Conservation (phyloP, 345 rosid species). For the Citrus sp. region DNA sequence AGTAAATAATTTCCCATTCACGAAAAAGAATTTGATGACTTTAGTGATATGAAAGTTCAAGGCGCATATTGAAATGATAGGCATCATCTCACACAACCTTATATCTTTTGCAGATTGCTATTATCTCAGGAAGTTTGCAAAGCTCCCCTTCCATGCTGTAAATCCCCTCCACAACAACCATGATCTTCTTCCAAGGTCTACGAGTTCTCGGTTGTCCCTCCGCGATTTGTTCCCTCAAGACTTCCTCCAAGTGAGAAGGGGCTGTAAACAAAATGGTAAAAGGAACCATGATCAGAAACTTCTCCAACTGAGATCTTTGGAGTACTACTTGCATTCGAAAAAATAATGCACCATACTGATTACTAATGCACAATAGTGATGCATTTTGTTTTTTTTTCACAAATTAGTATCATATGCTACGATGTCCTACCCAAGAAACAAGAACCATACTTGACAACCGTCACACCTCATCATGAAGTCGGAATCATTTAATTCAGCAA, state of each 20-base stretch:
- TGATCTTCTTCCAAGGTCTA: conserved; percentile 94
- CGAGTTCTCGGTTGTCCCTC: conserved; percentile 92
- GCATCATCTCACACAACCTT: conserved; percentile 46
- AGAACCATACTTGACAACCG: not conserved
- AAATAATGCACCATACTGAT: conserved; percentile 1
- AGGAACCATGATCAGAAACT: conserved; percentile 1
- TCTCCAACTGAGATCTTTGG: not conserved
- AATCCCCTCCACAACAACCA: conserved; percentile 84
- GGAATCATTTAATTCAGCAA: not conserved
- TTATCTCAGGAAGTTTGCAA: conserved; percentile 88
- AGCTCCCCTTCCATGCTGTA: conserved; percentile 98
- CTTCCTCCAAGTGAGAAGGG: conserved; percentile 90
- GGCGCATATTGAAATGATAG: not conserved
- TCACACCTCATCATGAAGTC: not conserved
- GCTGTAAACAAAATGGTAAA: conserved; percentile 41
- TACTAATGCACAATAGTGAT: not conserved
- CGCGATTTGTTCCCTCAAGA: conserved; percentile 86
- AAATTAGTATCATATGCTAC: not conserved
- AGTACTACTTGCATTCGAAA: not conserved
- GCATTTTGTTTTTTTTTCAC: not conserved
- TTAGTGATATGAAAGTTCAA: not conserved
- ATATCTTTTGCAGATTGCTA: conserved; percentile 85
- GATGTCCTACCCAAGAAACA: not conserved
- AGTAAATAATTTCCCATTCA: not conserved
- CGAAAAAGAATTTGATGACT: not conserved